These are phyloP conservation scores for Kurtzmaniella natalensis DNA, from an alignment of 1,139 yeast species.

Conservation along the genomic window DNA sequence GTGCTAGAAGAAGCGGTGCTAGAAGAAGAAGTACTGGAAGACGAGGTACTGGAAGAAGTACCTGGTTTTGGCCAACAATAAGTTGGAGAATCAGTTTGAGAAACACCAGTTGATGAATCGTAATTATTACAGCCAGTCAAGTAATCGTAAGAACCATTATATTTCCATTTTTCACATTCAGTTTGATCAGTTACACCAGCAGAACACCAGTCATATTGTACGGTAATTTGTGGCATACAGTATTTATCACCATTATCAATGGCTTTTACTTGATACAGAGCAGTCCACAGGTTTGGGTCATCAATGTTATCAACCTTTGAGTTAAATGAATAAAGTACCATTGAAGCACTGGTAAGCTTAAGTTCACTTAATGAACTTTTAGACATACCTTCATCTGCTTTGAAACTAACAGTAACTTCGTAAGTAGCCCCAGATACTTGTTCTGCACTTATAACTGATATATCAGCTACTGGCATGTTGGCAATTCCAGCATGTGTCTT, in stretches of 20 bases:
- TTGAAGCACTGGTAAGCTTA: conserved; percentile 1
- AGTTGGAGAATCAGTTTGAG: conserved; percentile 2
- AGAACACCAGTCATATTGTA: conserved; percentile 6
- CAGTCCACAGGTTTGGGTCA: conserved; percentile 3
- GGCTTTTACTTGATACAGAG: background rate
- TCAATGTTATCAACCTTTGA: background rate
- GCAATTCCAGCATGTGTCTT: too few relatives aligned
- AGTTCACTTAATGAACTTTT: conserved; percentile 2
- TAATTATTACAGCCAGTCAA: background rate
- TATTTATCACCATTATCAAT: conserved; percentile 1
- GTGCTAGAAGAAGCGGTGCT: background rate
- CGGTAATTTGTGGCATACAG: conserved; percentile 4
- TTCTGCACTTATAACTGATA: background rate
- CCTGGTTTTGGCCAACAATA: conserved; percentile 4
- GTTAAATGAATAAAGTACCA: conserved; percentile 2
- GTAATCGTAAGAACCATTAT: conserved; percentile 3
- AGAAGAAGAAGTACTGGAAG: background rate
- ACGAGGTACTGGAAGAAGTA: background rate
- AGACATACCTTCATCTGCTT: background rate
- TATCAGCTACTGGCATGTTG: background rate
- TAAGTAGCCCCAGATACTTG: background rate
- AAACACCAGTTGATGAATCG: background rate
- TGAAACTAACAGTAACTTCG: conserved; percentile 1
- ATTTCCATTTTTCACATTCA: conserved; percentile 1
- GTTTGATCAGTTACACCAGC: conserved; percentile 3